phyloP scores from a whole-genome alignment of 2,329 filamentous ascomycete genomes.

The Claviceps digitariae region DNA sequence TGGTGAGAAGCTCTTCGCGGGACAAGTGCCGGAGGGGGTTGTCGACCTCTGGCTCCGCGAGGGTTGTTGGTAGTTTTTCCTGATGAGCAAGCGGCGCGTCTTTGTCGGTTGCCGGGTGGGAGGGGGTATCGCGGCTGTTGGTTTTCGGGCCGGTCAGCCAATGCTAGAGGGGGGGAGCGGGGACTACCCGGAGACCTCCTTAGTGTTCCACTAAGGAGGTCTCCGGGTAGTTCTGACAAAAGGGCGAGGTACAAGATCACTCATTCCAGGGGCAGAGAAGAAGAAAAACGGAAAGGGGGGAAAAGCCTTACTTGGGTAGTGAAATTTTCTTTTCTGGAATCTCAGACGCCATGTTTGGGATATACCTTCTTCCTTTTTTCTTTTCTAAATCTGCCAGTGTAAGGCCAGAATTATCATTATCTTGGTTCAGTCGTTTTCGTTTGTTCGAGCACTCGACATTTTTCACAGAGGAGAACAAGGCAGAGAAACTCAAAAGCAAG shows the following conservation, averaged over 20 bases:
- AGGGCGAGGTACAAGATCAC: not conserved
- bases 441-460: not conserved
- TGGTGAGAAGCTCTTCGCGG: slow-evolving; percentile 34
- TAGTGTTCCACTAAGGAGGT: too few species aligned
- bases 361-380: not conserved
- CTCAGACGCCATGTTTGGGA: not conserved
- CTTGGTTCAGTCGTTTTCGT: not conserved
- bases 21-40: slow-evolving; percentile 40
- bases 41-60: slow-evolving; percentile 16
- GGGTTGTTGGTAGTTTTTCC: slow-evolving; percentile 5
- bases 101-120: not conserved
- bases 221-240: not conserved
- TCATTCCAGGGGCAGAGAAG: not conserved
- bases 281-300: not conserved
- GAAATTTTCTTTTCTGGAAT: not conserved
- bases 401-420: not conserved
- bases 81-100: not conserved
- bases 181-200: too few species aligned
- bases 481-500: not conserved
- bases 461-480: not conserved
- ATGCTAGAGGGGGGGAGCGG: not conserved
- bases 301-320: not conserved
- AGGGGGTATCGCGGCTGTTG: not conserved
- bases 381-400: not conserved
- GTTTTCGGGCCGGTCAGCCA: not conserved